Base-by-base conservation (phyloP, 352 stramenopile species). In the Aphanomyces invadans region DNA sequence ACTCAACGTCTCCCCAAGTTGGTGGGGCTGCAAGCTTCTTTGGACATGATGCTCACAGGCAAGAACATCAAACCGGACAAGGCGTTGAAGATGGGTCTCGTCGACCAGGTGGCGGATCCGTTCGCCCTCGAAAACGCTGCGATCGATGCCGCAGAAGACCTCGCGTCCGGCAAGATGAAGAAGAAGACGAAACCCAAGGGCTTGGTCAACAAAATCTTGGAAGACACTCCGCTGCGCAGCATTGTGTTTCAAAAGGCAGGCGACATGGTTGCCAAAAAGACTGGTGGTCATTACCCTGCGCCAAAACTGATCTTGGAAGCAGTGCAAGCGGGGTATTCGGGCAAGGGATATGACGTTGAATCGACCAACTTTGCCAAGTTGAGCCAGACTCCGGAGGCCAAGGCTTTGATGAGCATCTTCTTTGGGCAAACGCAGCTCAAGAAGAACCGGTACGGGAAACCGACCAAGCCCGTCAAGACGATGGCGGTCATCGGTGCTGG, bases 21-120 rank as follows among this genome's bases (percentile, higher is more conserved):
- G 4, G 88, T 99, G 19, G 97, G 97, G 10, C 79, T 97, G 32
- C 79, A 94, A 39, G 81, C 84, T 38, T 93, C 93, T 19, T 81
- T 99, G 72, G 94, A 98, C 72, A 97, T 99, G 89, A 99, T 98
- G 87, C 80, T 98, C 33, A 99, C 88, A 3, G 97, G 96, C 70
- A 98, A 98, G 73, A 96, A 98, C 67, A 88, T 99, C 53, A 84
- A 87, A 51, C 83, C 96, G 0, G 88, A 97, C 76, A 97, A 97
- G 73, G 97, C 97, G 4, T 96, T 98, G 71, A 98, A 98, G 72
- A 96, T 98, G 83, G 97, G 97, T 4, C 80, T 99, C 21, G 96
- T 99, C 4, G 92, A 99, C 78, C 76, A 98, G 66, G 92, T 98
- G 15, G 88, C 96, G 0, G 91, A 97, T 68, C 76, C 81, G 31